A percentile compares a stretch with the other conserved stretches of the same genome.
Conservation (phyloP, 345 rosid genomes). For the Euphorbia tirucalli region DNA sequence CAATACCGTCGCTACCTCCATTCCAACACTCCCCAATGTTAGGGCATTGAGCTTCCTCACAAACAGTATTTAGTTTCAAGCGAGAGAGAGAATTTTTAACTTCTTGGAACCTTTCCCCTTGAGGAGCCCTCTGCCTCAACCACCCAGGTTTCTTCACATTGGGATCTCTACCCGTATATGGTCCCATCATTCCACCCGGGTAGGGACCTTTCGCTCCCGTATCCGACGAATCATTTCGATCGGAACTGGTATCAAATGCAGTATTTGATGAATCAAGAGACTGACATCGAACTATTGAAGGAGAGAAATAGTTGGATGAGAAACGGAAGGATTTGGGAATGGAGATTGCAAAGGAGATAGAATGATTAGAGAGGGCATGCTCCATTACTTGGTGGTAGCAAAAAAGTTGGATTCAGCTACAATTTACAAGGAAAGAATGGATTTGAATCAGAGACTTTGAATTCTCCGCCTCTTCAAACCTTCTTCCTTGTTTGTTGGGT, state of each 20-base stretch:
- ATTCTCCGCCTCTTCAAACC: neutral
- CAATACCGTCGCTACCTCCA: slow-evolving; percentile 96
- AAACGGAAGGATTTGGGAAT: neutral
- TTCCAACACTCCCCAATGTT: slow-evolving; percentile 99
- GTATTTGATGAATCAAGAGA: too few relatives aligned
- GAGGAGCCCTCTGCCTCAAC: slow-evolving; percentile 93
- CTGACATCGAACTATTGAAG: slow-evolving; percentile 39
- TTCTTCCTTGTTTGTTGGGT: too few relatives aligned
- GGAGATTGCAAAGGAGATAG: slow-evolving; percentile 1
- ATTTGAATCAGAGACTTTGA: neutral
- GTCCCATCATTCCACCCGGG: slow-evolving; percentile 59
- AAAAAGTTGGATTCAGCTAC: neutral
- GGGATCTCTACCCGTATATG: slow-evolving; percentile 82
- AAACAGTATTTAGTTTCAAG: slow-evolving; percentile 84
- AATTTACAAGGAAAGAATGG: neutral
- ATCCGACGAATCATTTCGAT: neutral
- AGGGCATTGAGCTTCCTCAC: slow-evolving; percentile 98
- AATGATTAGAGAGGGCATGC: slow-evolving; percentile 6
- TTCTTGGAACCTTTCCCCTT: slow-evolving; percentile 69
- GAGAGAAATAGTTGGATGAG: neutral
- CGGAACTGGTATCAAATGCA: slow-evolving; percentile 27
- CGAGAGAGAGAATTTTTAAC: slow-evolving; percentile 73
- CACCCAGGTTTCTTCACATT: slow-evolving; percentile 78
- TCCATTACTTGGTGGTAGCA: neutral
- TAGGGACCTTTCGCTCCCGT: slow-evolving; percentile 36